Conservation (phyloP, 2,329 filamentous ascomycete species). For the Cladobotryum mycophilum region DNA sequence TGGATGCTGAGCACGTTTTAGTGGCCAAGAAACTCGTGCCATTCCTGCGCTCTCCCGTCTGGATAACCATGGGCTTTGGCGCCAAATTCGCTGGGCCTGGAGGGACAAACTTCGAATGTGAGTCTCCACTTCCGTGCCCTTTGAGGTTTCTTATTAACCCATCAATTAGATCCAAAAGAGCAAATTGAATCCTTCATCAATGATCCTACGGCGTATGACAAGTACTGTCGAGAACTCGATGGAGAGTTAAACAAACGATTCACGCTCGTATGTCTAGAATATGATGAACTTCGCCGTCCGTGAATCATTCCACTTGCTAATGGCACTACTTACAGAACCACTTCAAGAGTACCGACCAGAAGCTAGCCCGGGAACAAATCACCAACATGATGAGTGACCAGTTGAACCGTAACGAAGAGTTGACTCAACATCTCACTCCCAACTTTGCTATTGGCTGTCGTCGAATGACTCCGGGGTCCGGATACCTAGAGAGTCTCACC, state of each 20-base stretch:
- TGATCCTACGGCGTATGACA: constrained; percentile 39
- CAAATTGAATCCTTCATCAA: constrained; percentile 43
- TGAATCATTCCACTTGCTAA: neutral
- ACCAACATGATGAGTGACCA: neutral
- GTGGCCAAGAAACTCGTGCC: constrained; percentile 28
- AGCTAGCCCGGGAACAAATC: neutral
- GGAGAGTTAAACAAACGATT: constrained; percentile 5
- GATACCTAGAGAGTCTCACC: constrained; percentile 39
- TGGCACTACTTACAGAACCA: neutral
- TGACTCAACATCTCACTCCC: constrained; percentile 44
- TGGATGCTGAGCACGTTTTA: neutral
- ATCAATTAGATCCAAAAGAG: neutral
- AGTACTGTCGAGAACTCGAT: constrained; percentile 8
- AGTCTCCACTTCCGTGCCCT: neutral
- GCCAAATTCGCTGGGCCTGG: constrained; percentile 14
- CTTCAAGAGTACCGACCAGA: neutral
- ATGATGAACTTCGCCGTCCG: neutral
- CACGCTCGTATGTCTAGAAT: neutral
- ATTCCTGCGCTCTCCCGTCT: constrained; percentile 34
- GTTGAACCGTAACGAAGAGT: constrained; percentile 31
- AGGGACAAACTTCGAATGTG: constrained; percentile 6
- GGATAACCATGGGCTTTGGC: constrained; percentile 23
- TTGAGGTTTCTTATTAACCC: neutral
- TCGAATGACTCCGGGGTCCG: constrained; percentile 42
- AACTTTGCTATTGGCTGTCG: constrained; percentile 40